These are phyloP conservation scores for Corymbia citriodora DNA, from an alignment of 441 rosid genomes.

Conservation along the genomic window DNA sequence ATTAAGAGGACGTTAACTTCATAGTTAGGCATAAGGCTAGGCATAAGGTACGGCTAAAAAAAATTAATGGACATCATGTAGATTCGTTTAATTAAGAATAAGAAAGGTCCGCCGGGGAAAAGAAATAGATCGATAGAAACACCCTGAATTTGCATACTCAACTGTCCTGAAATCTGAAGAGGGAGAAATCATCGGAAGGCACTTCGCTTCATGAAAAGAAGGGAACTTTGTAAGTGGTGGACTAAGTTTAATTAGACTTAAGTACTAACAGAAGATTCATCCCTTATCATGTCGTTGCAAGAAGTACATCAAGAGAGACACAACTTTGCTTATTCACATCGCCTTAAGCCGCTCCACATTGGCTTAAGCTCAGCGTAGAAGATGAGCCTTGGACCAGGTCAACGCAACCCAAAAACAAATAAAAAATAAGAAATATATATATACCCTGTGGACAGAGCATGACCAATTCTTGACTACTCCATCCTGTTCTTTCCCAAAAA, in stretches of 20 bases:
- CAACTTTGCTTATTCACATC: neutral
- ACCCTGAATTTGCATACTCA: neutral
- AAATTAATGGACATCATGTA: neutral
- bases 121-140: neutral
- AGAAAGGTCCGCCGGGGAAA: accelerated
- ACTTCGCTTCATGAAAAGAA: neutral
- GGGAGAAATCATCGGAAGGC: neutral
- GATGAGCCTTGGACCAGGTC: neutral
- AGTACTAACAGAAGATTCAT: neutral
- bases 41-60: neutral
- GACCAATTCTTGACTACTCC: neutral
- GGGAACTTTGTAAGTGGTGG: neutral
- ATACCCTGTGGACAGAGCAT: too few species aligned
- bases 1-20: neutral
- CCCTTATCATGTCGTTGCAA: neutral
- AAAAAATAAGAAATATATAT: too few species aligned
- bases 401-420: too few species aligned
- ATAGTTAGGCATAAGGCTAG: neutral
- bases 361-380: neutral
- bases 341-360: neutral
- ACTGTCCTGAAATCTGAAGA: neutral
- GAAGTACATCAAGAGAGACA: neutral
- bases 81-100: neutral
- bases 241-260: neutral
- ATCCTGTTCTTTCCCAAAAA: neutral